phyloP scores from a whole-genome alignment of 73 alveolate species.

The Paramecium biaurelia region DNA sequence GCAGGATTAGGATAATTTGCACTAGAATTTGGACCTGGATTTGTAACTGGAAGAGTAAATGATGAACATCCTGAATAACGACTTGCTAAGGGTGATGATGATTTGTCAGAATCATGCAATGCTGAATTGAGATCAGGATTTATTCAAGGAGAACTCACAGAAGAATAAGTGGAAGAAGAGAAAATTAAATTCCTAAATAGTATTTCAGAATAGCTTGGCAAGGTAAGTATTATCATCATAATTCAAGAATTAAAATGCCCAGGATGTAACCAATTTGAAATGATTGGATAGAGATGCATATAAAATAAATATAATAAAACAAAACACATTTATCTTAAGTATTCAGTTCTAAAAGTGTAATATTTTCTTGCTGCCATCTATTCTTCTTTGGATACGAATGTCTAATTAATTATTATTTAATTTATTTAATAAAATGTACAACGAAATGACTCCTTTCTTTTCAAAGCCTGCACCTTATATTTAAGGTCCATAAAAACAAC shows the following conservation, averaged over 20 bases:
- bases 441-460: not conserved
- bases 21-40: not conserved
- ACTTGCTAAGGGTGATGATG: not conserved
- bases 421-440: not conserved
- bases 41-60: not conserved
- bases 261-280: not conserved
- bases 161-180: not conserved
- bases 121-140: conserved; percentile 1
- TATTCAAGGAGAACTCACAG: not conserved
- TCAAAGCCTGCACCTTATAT: not conserved
- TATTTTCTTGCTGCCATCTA: not conserved
- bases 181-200: not conserved
- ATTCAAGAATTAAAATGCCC: not conserved
- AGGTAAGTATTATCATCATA: not conserved
- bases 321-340: not conserved
- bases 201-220: not conserved
- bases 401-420: not conserved
- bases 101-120: not conserved
- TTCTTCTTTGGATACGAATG: not conserved
- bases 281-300: not conserved
- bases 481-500: not conserved
- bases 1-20: conserved; percentile 38
- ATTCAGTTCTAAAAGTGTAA: not conserved
- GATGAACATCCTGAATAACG: not conserved
- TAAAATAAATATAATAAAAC: not conserved